phyloP scores from a whole-genome alignment of 2,329 filamentous ascomycete genomes.

The Aureobasidium sp. region DNA sequence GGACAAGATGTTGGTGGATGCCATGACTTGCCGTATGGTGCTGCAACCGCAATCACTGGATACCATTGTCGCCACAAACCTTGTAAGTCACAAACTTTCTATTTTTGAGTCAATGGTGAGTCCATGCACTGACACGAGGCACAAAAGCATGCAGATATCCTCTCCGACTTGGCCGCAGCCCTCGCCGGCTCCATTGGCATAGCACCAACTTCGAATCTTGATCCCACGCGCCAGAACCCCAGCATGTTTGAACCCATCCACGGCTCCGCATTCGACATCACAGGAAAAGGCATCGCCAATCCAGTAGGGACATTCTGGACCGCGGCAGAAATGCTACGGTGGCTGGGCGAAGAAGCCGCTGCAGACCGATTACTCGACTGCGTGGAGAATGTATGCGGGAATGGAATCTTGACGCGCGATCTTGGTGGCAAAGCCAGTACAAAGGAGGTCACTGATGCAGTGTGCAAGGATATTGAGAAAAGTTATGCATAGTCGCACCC shows the following conservation, averaged over 20 bases:
- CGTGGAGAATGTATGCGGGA: slow-evolving; percentile 48
- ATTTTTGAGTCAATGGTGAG: too few relatives aligned
- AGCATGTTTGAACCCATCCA: slow-evolving; percentile 59
- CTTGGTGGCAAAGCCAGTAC: slow-evolving; percentile 43
- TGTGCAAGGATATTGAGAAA: slow-evolving; percentile 33
- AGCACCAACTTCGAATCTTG: slow-evolving; percentile 62
- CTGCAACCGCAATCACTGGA: slow-evolving; percentile 32
- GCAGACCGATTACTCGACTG: slow-evolving; percentile 44
- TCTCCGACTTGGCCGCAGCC: slow-evolving; percentile 64
- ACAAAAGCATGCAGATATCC: slow-evolving; percentile 52
- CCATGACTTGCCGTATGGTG: slow-evolving; percentile 55
- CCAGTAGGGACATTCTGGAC: slow-evolving; percentile 56
- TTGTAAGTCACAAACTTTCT: slow-evolving; percentile 15
- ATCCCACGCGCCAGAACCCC: slow-evolving; percentile 54
- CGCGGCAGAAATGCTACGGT: slow-evolving; percentile 51
- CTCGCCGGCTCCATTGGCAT: slow-evolving; percentile 66
- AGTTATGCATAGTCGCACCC: background rate
- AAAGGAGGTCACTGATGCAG: slow-evolving; percentile 38
- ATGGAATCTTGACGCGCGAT: slow-evolving; percentile 47
- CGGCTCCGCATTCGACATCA: slow-evolving; percentile 53
- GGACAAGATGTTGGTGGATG: slow-evolving; percentile 62
- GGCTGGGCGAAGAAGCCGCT: slow-evolving; percentile 50
- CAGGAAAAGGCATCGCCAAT: slow-evolving; percentile 51
- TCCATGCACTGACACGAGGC: background rate
- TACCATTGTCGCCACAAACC: slow-evolving; percentile 36